Conservation (phyloP, 73 alveolate species). For the Breviolum minutum region DNA sequence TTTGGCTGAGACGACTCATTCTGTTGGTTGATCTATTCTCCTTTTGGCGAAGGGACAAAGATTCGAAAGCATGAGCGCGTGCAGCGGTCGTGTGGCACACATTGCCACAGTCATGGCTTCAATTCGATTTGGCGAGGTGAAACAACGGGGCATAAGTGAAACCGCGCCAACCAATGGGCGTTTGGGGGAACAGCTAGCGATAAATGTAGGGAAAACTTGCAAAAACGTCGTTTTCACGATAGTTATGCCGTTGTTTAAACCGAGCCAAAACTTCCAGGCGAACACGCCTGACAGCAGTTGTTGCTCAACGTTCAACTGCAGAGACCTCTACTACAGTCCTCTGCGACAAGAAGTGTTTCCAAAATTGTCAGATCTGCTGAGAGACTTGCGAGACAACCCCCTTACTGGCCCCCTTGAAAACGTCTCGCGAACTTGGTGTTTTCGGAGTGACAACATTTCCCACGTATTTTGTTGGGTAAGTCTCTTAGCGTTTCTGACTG, state of each 20-base stretch:
- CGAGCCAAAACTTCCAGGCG: not conserved
- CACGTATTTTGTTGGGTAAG: not conserved
- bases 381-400: slow-evolving; percentile 1
- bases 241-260: not conserved
- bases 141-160: not conserved
- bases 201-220: not conserved
- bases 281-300: slow-evolving; percentile 56
- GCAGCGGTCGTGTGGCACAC: slow-evolving; percentile 48
- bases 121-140: not conserved
- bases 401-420: not conserved
- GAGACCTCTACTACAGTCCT: not conserved
- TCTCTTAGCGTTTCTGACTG: not conserved
- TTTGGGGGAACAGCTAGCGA: not conserved
- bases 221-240: not conserved
- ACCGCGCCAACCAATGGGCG: not conserved
- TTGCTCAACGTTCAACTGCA: slow-evolving; percentile 5
- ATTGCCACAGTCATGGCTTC: slow-evolving; percentile 36
- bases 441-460: not conserved
- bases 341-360: slow-evolving; percentile 62
- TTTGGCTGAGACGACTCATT: not conserved
- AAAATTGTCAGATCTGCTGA: slow-evolving; percentile 38
- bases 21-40: not conserved
- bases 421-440: not conserved
- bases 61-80: not conserved
- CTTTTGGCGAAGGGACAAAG: not conserved